These are phyloP conservation scores for Lactarius sanguifluus DNA, from an alignment of 768 basidiomycete species.

Conservation along the genomic window DNA sequence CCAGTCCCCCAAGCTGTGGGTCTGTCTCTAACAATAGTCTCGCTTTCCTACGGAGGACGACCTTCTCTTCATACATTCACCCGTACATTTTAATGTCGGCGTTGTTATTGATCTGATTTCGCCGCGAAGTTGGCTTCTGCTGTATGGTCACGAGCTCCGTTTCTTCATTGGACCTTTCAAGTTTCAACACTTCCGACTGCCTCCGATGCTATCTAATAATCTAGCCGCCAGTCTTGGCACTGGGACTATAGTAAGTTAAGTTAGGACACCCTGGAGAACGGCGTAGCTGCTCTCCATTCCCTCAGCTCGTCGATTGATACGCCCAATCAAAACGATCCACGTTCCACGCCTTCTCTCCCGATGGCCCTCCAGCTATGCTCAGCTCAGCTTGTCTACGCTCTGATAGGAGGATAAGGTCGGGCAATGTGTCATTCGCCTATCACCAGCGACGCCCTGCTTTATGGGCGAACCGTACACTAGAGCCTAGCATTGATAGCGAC, in stretches of 20 bases:
- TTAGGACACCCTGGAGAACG: background rate
- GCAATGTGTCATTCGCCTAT: background rate
- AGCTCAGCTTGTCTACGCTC: background rate
- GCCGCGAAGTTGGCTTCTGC: background rate
- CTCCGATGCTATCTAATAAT: constrained; percentile 7
- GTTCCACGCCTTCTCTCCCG: background rate
- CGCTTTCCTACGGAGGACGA: background rate
- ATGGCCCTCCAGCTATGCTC: background rate
- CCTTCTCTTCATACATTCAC: background rate
- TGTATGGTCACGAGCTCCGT: background rate
- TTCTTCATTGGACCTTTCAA: constrained; percentile 1
- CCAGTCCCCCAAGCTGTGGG: background rate
- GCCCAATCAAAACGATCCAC: background rate
- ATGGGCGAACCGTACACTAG: too few relatives aligned
- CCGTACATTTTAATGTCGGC: background rate
- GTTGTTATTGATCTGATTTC: background rate
- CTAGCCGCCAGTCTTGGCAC: background rate
- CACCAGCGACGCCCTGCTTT: background rate
- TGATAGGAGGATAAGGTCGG: background rate
- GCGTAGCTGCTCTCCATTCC: background rate
- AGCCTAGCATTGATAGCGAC: background rate
- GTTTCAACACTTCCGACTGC: constrained; percentile 8
- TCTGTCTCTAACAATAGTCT: background rate
- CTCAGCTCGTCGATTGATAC: background rate
- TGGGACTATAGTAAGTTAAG: too few relatives aligned